Base-by-base conservation (phyloP, 768 basidiomycete genomes). In the Macrocybe gigantea region DNA sequence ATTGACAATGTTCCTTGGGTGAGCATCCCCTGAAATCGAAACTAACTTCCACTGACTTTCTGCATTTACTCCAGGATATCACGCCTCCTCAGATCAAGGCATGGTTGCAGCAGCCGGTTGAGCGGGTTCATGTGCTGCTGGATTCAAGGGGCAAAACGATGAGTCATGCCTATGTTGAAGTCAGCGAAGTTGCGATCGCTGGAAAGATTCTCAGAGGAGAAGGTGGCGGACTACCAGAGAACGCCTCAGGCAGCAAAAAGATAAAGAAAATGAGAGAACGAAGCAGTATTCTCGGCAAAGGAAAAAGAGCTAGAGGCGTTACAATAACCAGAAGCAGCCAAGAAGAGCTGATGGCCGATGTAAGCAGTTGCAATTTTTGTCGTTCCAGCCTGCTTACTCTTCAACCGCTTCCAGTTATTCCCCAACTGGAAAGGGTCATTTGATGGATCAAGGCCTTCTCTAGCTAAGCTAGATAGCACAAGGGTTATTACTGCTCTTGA, bases 1-100 rank as follows among this genome's bases (percentile, higher is more conserved):
- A 86, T 93, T 54, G 90, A 92, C 61, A 92, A 93, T 56, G 88
- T 92, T 46, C 90, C 90, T 43, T 92, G 89, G 89, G 88, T 89
- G 57, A n/a, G 37, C 37, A 43, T 37, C 45, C 44, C 32, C 15
- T 31, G 2, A 42, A 32, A 45, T 33, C 44, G 9, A 12, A 15
- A 33, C 29, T 41, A 7, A 33, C 42, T 33, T 5, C 44, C 38
- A 7, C 33, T 47, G 37, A 43, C 40, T 48, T 38, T 38, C 10
- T 33, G 45, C 15, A 51, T 35, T 33, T 40, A 44, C 29, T 48
- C 2, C 49, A 91, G 88, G 90, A 93, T 60, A 90, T 93, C 49
- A 92, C 90, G 0, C 90, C 90, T 5, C 75, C 78, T 13, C 81
- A 78, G 47, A 85, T 90, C 45, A 64, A 62, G 7, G 64, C 69